Evolutionary conservation across 768 basidiomycete species (phyloP).

Genomic region (Mrakia gelida): DNA sequence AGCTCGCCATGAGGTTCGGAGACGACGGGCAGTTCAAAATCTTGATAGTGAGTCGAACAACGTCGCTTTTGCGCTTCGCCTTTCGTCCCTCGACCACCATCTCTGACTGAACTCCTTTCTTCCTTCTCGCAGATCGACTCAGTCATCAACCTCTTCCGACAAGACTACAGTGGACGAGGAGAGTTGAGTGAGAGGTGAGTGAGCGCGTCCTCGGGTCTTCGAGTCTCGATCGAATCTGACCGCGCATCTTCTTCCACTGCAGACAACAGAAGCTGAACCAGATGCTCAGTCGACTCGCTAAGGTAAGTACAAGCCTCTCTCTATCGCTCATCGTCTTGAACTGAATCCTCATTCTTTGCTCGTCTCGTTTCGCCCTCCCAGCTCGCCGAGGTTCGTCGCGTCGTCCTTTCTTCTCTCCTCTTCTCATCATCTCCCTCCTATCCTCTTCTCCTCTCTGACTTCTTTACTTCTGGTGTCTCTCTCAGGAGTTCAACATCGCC

Average conservation of each 20-base stretch:
- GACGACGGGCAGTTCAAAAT: conserved; percentile 29
- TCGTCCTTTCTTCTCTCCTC: neutral
- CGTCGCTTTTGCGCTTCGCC: too few relatives aligned
- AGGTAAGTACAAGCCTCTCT: neutral
- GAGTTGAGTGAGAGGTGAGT: conserved; percentile 26
- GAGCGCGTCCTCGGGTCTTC: too few relatives aligned
- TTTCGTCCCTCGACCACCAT: too few relatives aligned
- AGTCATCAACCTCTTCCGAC: conserved; percentile 32
- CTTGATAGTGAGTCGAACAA: conserved; percentile 24
- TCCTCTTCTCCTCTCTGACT: neutral
- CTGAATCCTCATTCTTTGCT: neutral
- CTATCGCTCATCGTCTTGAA: neutral
- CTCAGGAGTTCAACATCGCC: conserved; percentile 30
- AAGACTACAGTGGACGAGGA: conserved; percentile 30
- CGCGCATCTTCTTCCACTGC: neutral
- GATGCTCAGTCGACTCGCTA: conserved; percentile 28
- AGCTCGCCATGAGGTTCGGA: conserved; percentile 26
- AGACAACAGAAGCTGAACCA: conserved; percentile 31
- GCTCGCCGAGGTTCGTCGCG: conserved; percentile 6
- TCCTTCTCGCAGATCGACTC: conserved; percentile 25
- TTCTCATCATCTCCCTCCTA: neutral
- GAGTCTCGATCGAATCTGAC: neutral
- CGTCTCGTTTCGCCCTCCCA: neutral
- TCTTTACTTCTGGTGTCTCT: neutral
- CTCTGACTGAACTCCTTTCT: neutral